Conservation (phyloP, 2,329 filamentous ascomycete genomes). For the Aureobasidium namibiae region DNA sequence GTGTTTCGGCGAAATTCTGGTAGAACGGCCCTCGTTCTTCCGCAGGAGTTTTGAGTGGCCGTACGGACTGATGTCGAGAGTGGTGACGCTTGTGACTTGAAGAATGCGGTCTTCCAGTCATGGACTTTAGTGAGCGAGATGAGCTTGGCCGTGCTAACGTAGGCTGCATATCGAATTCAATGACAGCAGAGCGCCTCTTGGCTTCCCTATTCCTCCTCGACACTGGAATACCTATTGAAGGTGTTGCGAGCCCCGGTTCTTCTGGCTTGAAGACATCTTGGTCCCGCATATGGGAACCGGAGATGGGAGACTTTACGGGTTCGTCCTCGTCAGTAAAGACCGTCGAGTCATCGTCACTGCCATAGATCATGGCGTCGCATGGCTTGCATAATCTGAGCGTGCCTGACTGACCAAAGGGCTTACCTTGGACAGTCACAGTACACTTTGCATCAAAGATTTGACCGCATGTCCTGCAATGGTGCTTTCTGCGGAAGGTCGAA, state of each 20-base stretch:
- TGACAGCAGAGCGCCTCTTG: constrained; percentile 75
- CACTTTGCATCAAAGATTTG: constrained; percentile 98
- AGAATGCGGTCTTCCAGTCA: constrained; percentile 64
- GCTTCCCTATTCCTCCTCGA: constrained; percentile 61
- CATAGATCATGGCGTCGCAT: constrained; percentile 84
- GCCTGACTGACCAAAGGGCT: constrained; percentile 77
- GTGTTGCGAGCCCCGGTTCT: constrained; percentile 36
- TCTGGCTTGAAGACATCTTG: constrained; percentile 13
- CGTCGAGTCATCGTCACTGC: constrained; percentile 85
- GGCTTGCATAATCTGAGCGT: constrained; percentile 85
- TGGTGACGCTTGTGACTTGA: constrained; percentile 74
- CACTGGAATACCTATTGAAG: constrained; percentile 58
- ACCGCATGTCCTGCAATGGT: constrained; percentile 93
- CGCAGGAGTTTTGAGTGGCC: constrained; percentile 60
- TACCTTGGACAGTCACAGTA: constrained; percentile 80
- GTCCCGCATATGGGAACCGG: neutral
- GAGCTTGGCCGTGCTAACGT: constrained; percentile 81
- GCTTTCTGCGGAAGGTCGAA: constrained; percentile 88
- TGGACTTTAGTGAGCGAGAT: constrained; percentile 76
- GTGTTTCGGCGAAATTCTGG: constrained; percentile 56
- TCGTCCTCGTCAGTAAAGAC: constrained; percentile 70
- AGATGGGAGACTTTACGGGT: neutral
- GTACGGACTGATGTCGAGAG: constrained; percentile 77
- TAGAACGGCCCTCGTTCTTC: constrained; percentile 87
- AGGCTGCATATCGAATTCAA: constrained; percentile 81